Base-by-base conservation (phyloP, 2,329 filamentous ascomycete species). In the Scedosporium dehoogii region DNA sequence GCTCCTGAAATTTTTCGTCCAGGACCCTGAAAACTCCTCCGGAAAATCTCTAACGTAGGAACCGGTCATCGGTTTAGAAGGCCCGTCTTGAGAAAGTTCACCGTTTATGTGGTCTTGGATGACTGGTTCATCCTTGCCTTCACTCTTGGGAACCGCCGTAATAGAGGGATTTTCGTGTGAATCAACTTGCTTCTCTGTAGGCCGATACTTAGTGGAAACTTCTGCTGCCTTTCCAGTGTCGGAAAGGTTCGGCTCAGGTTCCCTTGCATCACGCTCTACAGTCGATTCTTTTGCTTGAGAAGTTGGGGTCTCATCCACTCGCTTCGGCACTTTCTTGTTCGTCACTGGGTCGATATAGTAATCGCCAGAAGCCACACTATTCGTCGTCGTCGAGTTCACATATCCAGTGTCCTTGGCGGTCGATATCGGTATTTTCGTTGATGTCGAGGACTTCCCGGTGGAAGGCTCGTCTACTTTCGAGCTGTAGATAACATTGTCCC, bases 301-400 rank as follows among this genome's bases (percentile, higher is more conserved):
- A 21, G 44, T 48, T n/a, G 16, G n/a, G 7, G 6, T 4, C 12
- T 48, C 44, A 18, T 48, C n/a, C 12, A 18, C 41, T 5, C 27
- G 16, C 7, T 65, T 75, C 18, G 68, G 63, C 3, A 82, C 75
- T 64, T 78, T 82, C 41, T 81, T 78, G 65, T 85, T 85, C 16
- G 82, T 84, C 63, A 86, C 84, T 3, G 83, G 83, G 63, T 86
- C 83, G 53, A 86, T 84, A 21, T 76, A 70, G 58, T 76, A 79
- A 7, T 75, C 75, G 1, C 67, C 12, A 4, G 44, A 21, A 6
- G 16, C n/a, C 4, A 6, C n/a, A 4, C n/a, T 9, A 21, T 48
- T 21, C 18, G 44, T 21, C 6, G 6, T 18, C 14, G 18, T 18
- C 4, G 44, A 21, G 16, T 48, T 21, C 44, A 12, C 18, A 7